A percentile compares a stretch with the other conserved stretches of the same genome.
Conservation (phyloP, 768 basidiomycete genomes). For the Hemileccinum rubropunctum region DNA sequence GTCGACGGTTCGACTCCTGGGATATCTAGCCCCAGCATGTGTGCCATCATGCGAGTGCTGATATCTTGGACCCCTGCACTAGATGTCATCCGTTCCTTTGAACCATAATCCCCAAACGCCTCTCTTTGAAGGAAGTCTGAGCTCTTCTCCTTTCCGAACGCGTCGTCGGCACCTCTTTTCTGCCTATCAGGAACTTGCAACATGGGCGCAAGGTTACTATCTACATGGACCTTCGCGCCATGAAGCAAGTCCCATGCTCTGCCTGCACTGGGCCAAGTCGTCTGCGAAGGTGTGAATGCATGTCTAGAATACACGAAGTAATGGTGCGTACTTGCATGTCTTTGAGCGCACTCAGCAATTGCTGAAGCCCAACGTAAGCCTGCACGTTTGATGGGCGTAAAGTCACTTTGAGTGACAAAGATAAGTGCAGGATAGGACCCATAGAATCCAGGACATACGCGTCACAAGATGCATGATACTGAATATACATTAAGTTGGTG, state of each 20-base stretch:
- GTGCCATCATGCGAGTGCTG: slow-evolving; percentile 64
- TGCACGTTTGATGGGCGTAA: slow-evolving; percentile 70
- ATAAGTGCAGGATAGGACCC: slow-evolving; percentile 5
- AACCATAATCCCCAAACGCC: slow-evolving; percentile 29
- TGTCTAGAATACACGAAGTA: background rate
- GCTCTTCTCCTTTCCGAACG: slow-evolving; percentile 56
- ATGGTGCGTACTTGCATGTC: slow-evolving; percentile 57
- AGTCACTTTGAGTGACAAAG: slow-evolving; percentile 47
- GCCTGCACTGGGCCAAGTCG: slow-evolving; percentile 68
- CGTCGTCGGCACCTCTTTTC: slow-evolving; percentile 60
- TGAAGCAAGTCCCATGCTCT: slow-evolving; percentile 65
- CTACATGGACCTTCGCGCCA: slow-evolving; percentile 58
- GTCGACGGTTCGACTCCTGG: slow-evolving; percentile 56
- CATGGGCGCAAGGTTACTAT: slow-evolving; percentile 37
- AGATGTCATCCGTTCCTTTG: slow-evolving; percentile 24
- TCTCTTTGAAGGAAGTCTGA: slow-evolving; percentile 45
- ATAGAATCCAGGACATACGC: slow-evolving; percentile 39
- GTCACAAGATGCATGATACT: slow-evolving; percentile 83
- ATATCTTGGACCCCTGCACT: slow-evolving; percentile 56
- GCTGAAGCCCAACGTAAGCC: slow-evolving; percentile 61
- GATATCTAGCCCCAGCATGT: slow-evolving; percentile 67
- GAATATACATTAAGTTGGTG: slow-evolving; percentile 6
- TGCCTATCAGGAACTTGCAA: slow-evolving; percentile 42
- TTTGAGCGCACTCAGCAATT: slow-evolving; percentile 60
- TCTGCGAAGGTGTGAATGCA: slow-evolving; percentile 34